These are phyloP conservation scores for Yarrowia yakushimensis DNA, from an alignment of 805 yeast genomes.

Conservation along the genomic window DNA sequence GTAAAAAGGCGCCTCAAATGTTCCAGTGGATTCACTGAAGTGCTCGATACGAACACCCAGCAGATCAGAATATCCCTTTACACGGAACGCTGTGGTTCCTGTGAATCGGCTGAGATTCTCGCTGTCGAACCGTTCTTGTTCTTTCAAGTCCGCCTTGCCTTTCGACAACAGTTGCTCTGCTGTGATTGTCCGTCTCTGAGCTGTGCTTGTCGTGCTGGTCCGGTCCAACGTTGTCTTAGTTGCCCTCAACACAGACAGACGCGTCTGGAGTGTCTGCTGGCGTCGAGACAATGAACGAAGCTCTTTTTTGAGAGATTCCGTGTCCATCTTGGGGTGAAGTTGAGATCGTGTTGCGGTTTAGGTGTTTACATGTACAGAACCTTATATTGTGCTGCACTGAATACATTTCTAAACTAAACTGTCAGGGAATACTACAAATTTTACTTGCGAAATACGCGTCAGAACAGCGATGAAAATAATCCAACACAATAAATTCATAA, in stretches of 20 bases:
- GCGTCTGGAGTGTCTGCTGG: background rate
- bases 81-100: constrained; percentile 13
- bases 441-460: too few relatives aligned
- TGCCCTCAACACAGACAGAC: background rate
- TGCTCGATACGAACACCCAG: constrained; percentile 11
- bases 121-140: background rate
- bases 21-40: background rate
- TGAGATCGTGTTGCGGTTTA: background rate
- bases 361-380: constrained; percentile 13
- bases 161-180: background rate
- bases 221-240: background rate
- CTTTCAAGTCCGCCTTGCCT: background rate
- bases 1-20: constrained; percentile 7
- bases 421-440: too few relatives aligned
- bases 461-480: too few relatives aligned
- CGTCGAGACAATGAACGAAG: background rate
- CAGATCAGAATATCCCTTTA: background rate
- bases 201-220: background rate
- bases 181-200: background rate
- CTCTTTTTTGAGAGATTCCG: background rate
- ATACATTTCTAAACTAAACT: too few relatives aligned
- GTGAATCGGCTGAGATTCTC: constrained; percentile 11
- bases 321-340: background rate
- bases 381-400: background rate
- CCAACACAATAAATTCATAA: constrained; percentile 9